A percentile compares a stretch with the other conserved stretches of the same genome.
phyloP scores from a whole-genome alignment of 2,329 filamentous ascomycete genomes.

The Scytalidium sp. region DNA sequence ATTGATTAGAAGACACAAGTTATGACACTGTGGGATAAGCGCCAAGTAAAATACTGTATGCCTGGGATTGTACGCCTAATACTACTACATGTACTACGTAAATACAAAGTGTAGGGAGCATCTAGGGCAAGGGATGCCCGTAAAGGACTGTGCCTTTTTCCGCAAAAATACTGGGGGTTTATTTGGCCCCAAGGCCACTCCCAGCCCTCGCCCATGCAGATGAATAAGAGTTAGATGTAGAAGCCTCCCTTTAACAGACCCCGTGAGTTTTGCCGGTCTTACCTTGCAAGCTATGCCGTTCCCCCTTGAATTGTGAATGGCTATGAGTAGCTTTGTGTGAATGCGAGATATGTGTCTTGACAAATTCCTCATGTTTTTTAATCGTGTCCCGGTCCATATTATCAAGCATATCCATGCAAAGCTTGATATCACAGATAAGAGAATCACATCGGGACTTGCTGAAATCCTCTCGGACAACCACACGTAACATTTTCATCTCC shows the following conservation, averaged over 20 bases:
- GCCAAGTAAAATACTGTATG: too few relatives aligned
- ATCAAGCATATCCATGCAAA: conserved; percentile 68
- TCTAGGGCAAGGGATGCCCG: too few relatives aligned
- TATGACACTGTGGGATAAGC: too few relatives aligned
- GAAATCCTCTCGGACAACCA: conserved; percentile 93
- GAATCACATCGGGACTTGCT: conserved; percentile 76
- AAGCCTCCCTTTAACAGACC: conserved; percentile 64
- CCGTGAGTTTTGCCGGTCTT: conserved; percentile 89
- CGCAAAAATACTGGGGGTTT: too few relatives aligned
- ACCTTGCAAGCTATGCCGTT: conserved; percentile 84
- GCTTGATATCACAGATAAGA: conserved; percentile 74
- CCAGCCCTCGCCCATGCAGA: too few relatives aligned
- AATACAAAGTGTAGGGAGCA: too few relatives aligned
- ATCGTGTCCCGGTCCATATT: conserved; percentile 72
- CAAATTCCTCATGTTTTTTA: conserved; percentile 65
- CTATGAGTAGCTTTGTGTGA: conserved; percentile 49
- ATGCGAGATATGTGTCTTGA: conserved; percentile 51
- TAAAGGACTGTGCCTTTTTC: too few relatives aligned
- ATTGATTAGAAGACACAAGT: too few relatives aligned
- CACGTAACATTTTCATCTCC: conserved; percentile 82
- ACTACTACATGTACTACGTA: too few relatives aligned
- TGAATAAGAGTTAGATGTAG: too few relatives aligned
- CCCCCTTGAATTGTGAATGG: conserved; percentile 56
- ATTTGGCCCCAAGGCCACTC: too few relatives aligned
- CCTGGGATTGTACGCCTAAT: too few relatives aligned